These are phyloP conservation scores for Chrysoporthe puriensis DNA, from an alignment of 2,329 filamentous ascomycete species.

Conservation along the genomic window DNA sequence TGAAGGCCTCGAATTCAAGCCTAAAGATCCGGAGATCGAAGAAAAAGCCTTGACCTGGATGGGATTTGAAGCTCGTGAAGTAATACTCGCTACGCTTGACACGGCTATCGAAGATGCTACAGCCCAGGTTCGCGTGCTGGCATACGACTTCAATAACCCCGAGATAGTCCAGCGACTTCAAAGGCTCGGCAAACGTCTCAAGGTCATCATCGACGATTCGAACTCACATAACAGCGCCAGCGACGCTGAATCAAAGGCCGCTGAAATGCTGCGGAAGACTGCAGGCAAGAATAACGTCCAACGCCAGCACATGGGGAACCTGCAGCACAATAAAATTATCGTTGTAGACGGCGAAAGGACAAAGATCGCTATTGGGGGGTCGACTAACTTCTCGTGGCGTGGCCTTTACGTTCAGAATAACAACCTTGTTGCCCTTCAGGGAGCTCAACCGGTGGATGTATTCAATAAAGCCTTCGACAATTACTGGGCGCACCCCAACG, in stretches of 20 bases:
- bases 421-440: slow-evolving; percentile 30
- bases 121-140: slow-evolving; percentile 31
- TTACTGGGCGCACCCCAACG: slow-evolving; percentile 31
- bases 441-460: slow-evolving; percentile 27
- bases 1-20: slow-evolving; percentile 31
- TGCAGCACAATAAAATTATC: slow-evolving; percentile 32
- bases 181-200: slow-evolving; percentile 29
- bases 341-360: slow-evolving; percentile 30
- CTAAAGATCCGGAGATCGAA: slow-evolving; percentile 28
- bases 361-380: slow-evolving; percentile 32
- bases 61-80: slow-evolving; percentile 32
- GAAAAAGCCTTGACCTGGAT: slow-evolving; percentile 32
- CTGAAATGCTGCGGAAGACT: slow-evolving; percentile 28
- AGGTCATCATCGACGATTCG: slow-evolving; percentile 33
- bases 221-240: slow-evolving; percentile 23
- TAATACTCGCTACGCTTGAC: slow-evolving; percentile 30
- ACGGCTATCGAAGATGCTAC: slow-evolving; percentile 31
- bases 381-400: slow-evolving; percentile 32
- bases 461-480: slow-evolving; percentile 30
- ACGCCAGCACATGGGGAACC: slow-evolving; percentile 32
- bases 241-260: slow-evolving; percentile 30
- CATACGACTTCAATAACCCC: slow-evolving; percentile 33
- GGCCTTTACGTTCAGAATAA: slow-evolving; percentile 33
- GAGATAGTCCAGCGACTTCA: slow-evolving; percentile 32
- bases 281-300: slow-evolving; percentile 30